Evolutionary conservation across 139 green algal genomes (phyloP).

Genomic region (Tetradesmus obliquus): DNA sequence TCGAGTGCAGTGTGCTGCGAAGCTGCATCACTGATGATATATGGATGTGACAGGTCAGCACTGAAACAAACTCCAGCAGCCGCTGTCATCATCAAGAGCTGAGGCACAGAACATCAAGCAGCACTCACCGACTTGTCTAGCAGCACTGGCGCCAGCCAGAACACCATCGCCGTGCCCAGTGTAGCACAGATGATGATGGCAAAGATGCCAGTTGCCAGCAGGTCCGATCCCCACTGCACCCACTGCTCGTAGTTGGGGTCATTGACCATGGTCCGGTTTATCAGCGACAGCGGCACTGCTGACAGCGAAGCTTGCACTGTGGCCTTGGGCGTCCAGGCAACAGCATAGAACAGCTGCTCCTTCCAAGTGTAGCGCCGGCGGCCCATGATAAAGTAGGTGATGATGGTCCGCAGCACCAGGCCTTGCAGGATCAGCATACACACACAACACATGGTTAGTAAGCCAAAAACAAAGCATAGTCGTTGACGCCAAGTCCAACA

Average conservation of each 20-base stretch:
- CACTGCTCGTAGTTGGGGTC: slow-evolving; percentile 42
- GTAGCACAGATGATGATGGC: slow-evolving; percentile 82
- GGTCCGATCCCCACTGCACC: slow-evolving; percentile 63
- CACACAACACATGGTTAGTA: not conserved
- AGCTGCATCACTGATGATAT: no score
- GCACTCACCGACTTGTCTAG: slow-evolving; percentile 47
- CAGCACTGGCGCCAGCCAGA: slow-evolving; percentile 53
- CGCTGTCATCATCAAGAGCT: not conserved
- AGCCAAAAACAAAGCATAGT: no score
- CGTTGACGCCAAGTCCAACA: no score
- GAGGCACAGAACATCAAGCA: not conserved
- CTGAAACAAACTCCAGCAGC: not conserved
- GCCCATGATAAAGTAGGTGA: slow-evolving; percentile 66
- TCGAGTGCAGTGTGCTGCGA: no score
- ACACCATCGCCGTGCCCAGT: slow-evolving; percentile 68
- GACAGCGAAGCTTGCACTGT: slow-evolving; percentile 87
- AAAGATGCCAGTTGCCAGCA: slow-evolving; percentile 76
- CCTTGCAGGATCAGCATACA: slow-evolving; percentile 48
- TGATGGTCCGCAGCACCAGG: slow-evolving; percentile 64
- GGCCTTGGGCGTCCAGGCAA: slow-evolving; percentile 89
- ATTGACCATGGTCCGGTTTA: slow-evolving; percentile 40
- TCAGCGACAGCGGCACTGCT: slow-evolving; percentile 60
- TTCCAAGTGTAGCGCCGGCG: slow-evolving; percentile 58
- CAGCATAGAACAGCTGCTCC: slow-evolving; percentile 81
- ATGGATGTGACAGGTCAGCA: not conserved